Percentiles rank a stretch among this genome's conserved stretches.
Evolutionary conservation across 352 stramenopile species (phyloP).

Genomic region (Phytophthora quininea): DNA sequence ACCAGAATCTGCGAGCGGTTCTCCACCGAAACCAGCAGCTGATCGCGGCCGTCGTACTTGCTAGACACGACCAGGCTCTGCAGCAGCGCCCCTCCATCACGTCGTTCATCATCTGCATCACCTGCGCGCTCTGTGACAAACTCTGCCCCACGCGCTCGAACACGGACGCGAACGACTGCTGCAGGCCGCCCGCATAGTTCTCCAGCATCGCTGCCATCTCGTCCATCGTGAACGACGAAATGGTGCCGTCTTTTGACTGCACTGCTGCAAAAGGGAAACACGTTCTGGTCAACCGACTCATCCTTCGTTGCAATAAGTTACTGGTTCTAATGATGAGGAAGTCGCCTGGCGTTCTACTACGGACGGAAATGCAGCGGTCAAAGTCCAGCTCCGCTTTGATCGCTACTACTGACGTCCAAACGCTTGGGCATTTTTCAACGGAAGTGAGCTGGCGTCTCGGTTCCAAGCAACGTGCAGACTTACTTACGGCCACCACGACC

Average conservation of each 20-base stretch:
- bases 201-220: constrained; percentile 72
- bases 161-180: constrained; percentile 75
- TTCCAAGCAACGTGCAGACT: constrained; percentile 16
- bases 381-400: constrained; percentile 6
- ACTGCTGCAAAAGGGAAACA: background rate
- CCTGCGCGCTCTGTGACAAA: constrained; percentile 64
- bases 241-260: background rate
- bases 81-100: constrained; percentile 81
- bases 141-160: constrained; percentile 75
- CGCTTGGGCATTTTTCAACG: background rate
- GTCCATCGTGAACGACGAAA: constrained; percentile 45
- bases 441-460: background rate
- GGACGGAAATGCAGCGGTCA: constrained; percentile 11
- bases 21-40: constrained; percentile 40
- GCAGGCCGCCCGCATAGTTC: constrained; percentile 60
- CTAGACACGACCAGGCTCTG: constrained; percentile 58
- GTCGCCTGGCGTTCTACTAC: constrained; percentile 29
- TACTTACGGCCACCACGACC: constrained; percentile 34
- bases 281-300: constrained; percentile 37
- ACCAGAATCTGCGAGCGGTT: constrained; percentile 73
- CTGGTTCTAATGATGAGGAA: constrained; percentile 49
- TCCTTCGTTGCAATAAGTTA: constrained; percentile 53
- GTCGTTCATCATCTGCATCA: constrained; percentile 87
- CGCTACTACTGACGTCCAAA: background rate
- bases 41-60: constrained; percentile 21